phyloP scores from a whole-genome alignment of 2,329 filamentous ascomycete genomes.

The Pseudogymnoascus sp. region DNA sequence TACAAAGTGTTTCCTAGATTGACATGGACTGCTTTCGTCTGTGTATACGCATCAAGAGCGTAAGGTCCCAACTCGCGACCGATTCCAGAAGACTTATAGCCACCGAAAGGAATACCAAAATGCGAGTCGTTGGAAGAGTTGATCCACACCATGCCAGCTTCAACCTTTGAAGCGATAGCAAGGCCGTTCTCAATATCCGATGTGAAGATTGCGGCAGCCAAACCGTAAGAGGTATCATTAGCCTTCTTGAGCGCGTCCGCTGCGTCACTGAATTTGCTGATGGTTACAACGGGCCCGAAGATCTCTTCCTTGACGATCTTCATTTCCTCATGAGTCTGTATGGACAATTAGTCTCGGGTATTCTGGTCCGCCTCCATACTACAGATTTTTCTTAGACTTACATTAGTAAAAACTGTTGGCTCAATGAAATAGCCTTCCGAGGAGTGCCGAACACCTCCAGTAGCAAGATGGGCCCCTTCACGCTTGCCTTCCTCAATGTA shows the following conservation, averaged over 20 bases:
- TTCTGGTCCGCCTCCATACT: too few species aligned
- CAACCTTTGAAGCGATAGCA: not conserved
- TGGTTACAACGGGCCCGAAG: constrained; percentile 61
- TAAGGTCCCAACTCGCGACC: constrained; percentile 65
- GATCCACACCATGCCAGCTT: constrained; percentile 9
- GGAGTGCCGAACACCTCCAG: constrained; percentile 40
- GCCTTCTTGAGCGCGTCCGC: constrained; percentile 52
- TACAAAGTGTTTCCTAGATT: too few species aligned
- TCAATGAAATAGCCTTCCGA: constrained; percentile 60
- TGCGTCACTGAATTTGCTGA: constrained; percentile 61
- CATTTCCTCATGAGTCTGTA: constrained; percentile 55
- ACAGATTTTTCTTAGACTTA: too few species aligned
- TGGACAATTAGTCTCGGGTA: too few species aligned
- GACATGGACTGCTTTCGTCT: constrained; percentile 27
- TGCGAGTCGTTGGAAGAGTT: constrained; percentile 57
- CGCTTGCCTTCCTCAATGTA: constrained; percentile 38
- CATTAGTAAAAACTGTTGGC: constrained; percentile 57
- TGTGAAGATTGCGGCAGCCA: constrained; percentile 60
- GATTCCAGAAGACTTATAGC: constrained; percentile 68
- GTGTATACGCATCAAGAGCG: constrained; percentile 57
- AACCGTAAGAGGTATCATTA: constrained; percentile 55
- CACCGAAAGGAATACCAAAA: constrained; percentile 58
- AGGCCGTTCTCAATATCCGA: constrained; percentile 40
- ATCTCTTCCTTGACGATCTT: constrained; percentile 65
- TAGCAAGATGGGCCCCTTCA: constrained; percentile 34